These are phyloP conservation scores for Blastocystis hominis DNA, from an alignment of 352 stramenopile species.

Conservation along the genomic window DNA sequence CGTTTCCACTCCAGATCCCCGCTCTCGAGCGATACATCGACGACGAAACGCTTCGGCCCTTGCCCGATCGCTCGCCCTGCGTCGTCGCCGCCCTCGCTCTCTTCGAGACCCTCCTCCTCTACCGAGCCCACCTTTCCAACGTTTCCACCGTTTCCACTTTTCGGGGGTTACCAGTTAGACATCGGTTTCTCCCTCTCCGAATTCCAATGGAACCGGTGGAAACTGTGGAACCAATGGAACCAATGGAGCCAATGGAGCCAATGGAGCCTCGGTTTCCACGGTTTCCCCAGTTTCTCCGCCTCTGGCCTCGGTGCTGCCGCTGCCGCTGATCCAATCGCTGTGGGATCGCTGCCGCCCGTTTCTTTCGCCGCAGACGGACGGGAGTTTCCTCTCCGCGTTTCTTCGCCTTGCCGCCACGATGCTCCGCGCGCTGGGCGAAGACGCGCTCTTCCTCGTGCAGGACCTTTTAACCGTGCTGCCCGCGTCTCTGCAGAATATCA, in stretches of 20 bases:
- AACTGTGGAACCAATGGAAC: too few relatives aligned
- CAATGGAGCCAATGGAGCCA: too few relatives aligned
- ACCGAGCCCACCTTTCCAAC: too few relatives aligned
- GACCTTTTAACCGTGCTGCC: not conserved
- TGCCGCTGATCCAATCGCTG: not conserved
- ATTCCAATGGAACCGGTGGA: too few relatives aligned
- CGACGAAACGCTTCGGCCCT: not conserved
- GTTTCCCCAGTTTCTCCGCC: not conserved
- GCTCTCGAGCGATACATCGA: slow-evolving; percentile 15
- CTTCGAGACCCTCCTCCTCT: not conserved
- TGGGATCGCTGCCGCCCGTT: not conserved
- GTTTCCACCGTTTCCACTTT: too few relatives aligned
- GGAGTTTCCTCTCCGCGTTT: not conserved
- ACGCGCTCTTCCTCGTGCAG: not conserved
- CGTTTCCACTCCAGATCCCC: not conserved
- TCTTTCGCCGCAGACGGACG: not conserved
- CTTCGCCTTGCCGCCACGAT: not conserved
- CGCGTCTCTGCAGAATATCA: not conserved
- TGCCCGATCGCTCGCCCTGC: not conserved
- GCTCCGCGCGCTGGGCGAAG: not conserved
- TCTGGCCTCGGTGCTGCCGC: not conserved
- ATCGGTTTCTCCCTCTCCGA: too few relatives aligned
- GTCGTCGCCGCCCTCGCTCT: not conserved
- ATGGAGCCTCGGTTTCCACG: too few relatives aligned
- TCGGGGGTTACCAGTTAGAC: too few relatives aligned